Conservation (phyloP, 305 asterid species). For the Salvia sclarea region DNA sequence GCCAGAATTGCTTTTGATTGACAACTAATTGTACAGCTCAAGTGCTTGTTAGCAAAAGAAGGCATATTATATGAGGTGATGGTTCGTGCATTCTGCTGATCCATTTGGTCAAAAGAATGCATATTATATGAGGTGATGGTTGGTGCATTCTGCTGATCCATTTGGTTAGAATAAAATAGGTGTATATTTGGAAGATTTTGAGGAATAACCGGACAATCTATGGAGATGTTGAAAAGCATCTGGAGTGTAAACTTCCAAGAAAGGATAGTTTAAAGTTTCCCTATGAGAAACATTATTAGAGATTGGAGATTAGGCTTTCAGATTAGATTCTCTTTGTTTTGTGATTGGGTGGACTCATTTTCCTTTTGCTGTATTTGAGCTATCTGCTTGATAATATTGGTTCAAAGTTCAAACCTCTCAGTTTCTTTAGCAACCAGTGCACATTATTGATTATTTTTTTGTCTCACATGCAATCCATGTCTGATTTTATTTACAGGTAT, state of each 20-base stretch:
- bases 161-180: neutral
- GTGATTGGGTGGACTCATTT: neutral
- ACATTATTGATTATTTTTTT: conserved; percentile 24
- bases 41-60: neutral
- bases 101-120: neutral
- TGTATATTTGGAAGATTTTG: neutral
- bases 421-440: conserved; percentile 23
- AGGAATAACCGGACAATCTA: neutral
- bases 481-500: conserved; percentile 65
- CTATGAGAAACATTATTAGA: neutral
- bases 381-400: conserved; percentile 23
- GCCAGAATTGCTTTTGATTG: conserved; percentile 21
- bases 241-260: conserved; percentile 1
- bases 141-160: neutral
- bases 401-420: conserved; percentile 19
- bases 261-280: neutral
- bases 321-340: neutral
- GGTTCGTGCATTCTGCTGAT: neutral
- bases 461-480: conserved; percentile 28
- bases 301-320: neutral
- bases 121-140: neutral
- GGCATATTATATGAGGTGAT: neutral
- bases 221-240: neutral
- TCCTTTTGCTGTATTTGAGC: conserved; percentile 4
- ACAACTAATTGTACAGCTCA: conserved; percentile 11